Conservation (phyloP, 164 flowering plant genomes). For the Umbilicus rupestris region DNA sequence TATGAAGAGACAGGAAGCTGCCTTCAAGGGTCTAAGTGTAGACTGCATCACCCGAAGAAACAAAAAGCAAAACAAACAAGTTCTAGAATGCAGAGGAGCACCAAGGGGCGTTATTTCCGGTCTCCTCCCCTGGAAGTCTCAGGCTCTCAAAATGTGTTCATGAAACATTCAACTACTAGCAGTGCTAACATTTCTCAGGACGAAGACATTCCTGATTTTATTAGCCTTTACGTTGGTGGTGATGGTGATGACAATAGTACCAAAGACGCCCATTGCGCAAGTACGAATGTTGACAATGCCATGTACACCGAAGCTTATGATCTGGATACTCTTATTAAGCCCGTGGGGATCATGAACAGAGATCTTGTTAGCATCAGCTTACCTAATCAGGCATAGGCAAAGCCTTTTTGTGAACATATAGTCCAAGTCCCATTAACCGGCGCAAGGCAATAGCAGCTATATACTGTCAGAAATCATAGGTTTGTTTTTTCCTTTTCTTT, state of each 20-base stretch:
- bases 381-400: no score
- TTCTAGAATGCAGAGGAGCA: conserved; percentile 29
- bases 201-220: conserved; percentile 44
- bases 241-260: conserved; percentile 23
- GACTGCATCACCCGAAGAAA: conserved; percentile 82
- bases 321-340: neutral
- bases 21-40: conserved; percentile 61
- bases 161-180: conserved; percentile 15
- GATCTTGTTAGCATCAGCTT: neutral
- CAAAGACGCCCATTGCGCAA: conserved; percentile 13
- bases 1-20: conserved; percentile 74
- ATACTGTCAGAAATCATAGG: no score
- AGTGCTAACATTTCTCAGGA: conserved; percentile 24
- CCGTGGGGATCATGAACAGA: neutral
- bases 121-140: conserved; percentile 16
- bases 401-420: no score
- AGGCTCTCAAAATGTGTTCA: conserved; percentile 19
- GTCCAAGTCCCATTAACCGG: no score
- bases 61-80: conserved; percentile 37
- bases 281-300: neutral
- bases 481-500: no score
- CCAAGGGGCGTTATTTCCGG: conserved; percentile 65
- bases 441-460: no score
- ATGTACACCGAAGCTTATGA: neutral
- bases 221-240: conserved; percentile 46